Conservation (phyloP, 441 rosid species). For the Manihot esculenta region DNA sequence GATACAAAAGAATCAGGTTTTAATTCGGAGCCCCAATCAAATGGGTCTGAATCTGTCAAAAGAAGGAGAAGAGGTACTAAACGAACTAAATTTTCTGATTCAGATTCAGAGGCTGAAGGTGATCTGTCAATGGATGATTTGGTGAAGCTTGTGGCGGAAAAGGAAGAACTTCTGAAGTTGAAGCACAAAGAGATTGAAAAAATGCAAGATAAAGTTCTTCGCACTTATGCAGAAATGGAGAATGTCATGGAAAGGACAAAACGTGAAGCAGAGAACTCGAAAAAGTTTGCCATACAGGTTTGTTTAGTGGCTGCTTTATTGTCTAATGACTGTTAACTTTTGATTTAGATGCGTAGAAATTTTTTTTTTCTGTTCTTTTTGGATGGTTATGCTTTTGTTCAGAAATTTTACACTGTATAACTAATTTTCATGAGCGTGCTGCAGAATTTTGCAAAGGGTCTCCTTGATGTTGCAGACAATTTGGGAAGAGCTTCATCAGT, state of each 20-base stretch:
- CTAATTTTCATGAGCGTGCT: conserved; percentile 17
- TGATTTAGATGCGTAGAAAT: not conserved
- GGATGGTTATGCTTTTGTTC: not conserved
- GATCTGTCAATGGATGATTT: conserved; percentile 68
- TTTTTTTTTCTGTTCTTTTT: not conserved
- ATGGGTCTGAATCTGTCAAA: conserved; percentile 26
- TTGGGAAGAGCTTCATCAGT: conserved; percentile 86
- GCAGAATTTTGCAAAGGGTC: conserved; percentile 81
- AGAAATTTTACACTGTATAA: conserved; percentile 3
- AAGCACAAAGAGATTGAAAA: conserved; percentile 62
- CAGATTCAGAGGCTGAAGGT: conserved; percentile 50
- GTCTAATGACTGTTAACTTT: conserved; percentile 7
- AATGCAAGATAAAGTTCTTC: conserved; percentile 83
- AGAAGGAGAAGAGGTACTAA: conserved; percentile 42
- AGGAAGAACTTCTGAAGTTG: conserved; percentile 64
- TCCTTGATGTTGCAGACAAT: conserved; percentile 93
- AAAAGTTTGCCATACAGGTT: conserved; percentile 92
- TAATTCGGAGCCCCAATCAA: conserved; percentile 27
- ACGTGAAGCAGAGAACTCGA: conserved; percentile 84
- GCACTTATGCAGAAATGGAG: conserved; percentile 85
- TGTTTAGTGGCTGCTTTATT: conserved; percentile 4
- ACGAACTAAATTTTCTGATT: conserved; percentile 48
- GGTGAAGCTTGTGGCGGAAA: conserved; percentile 69
- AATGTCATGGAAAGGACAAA: conserved; percentile 80
- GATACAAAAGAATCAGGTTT: conserved; percentile 46